phyloP scores from a whole-genome alignment of 1,139 yeast species.

The Hanseniaspora uvarum region DNA sequence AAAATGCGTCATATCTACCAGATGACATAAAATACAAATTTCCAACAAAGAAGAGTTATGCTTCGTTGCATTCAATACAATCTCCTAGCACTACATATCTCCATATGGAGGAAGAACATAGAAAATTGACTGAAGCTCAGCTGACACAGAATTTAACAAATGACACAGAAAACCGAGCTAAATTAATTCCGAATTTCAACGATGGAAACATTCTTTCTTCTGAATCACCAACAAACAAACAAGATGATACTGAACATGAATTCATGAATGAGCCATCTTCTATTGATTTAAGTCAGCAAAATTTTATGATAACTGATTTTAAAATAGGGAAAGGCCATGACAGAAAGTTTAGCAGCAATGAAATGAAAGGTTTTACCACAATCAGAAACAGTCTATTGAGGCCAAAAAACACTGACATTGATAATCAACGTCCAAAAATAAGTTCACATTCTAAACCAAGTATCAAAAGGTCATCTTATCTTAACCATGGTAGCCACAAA shows the following conservation, averaged over 20 bases:
- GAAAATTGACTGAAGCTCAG: conserved; percentile 9
- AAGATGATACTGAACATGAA: neutral
- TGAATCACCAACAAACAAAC: neutral
- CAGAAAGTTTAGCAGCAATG: conserved; percentile 2
- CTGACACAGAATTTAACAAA: neutral
- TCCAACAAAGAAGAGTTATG: conserved; percentile 8
- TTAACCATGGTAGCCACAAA: neutral
- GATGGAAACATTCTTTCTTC: neutral
- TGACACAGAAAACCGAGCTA: neutral
- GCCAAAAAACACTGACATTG: neutral
- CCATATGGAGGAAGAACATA: conserved; percentile 10
- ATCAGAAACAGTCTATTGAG: conserved; percentile 7
- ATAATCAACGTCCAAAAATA: neutral
- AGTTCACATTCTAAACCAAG: neutral
- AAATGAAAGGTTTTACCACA: neutral
- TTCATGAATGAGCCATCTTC: neutral
- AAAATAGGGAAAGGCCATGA: conserved; percentile 10
- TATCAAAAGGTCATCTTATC: neutral
- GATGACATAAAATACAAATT: neutral
- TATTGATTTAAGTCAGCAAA: conserved; percentile 2
- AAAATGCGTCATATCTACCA: neutral
- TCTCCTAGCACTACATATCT: conserved; percentile 14
- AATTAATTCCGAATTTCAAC: neutral
- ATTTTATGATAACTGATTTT: conserved; percentile 2
- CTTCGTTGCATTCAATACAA: conserved; percentile 9